Conservation (phyloP, 305 asterid species). For the Ruellia speciosa region DNA sequence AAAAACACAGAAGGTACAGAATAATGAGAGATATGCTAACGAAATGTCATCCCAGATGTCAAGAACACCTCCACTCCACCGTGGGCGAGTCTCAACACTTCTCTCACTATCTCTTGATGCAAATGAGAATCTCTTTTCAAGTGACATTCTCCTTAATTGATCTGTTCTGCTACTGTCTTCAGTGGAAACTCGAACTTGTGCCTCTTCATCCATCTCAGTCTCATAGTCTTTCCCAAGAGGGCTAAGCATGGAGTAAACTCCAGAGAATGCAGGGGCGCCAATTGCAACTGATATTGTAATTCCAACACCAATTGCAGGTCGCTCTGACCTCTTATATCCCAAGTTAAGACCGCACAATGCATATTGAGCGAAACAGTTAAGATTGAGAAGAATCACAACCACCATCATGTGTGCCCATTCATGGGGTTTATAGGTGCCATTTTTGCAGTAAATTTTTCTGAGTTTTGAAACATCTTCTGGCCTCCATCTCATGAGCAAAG, state of each 20-base stretch:
- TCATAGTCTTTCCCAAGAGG: constrained; percentile 87
- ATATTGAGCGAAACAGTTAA: constrained; percentile 85
- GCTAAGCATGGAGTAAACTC: constrained; percentile 67
- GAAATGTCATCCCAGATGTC: constrained; percentile 93
- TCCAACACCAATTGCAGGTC: constrained; percentile 93
- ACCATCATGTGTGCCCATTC: constrained; percentile 93
- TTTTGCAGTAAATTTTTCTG: constrained; percentile 63
- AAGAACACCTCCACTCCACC: constrained; percentile 84
- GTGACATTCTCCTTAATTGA: constrained; percentile 41
- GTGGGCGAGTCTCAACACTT: constrained; percentile 43
- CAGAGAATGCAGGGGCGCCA: constrained; percentile 87
- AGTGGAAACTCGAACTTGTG: constrained; percentile 36
- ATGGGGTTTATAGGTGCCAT: constrained; percentile 71
- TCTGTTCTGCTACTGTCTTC: constrained; percentile 32
- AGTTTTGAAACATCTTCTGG: constrained; percentile 60
- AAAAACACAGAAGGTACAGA: constrained; percentile 82
- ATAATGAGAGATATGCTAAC: constrained; percentile 73
- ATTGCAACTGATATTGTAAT: constrained; percentile 59
- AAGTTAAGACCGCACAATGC: constrained; percentile 74
- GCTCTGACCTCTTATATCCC: constrained; percentile 63
- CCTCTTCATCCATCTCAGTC: constrained; percentile 53
- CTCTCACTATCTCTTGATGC: constrained; percentile 47
- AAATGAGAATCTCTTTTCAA: constrained; percentile 71
- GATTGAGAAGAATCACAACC: constrained; percentile 53
- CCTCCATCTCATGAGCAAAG: constrained; percentile 64